Conservation (phyloP, 768 basidiomycete genomes). For the Zangia roseola region DNA sequence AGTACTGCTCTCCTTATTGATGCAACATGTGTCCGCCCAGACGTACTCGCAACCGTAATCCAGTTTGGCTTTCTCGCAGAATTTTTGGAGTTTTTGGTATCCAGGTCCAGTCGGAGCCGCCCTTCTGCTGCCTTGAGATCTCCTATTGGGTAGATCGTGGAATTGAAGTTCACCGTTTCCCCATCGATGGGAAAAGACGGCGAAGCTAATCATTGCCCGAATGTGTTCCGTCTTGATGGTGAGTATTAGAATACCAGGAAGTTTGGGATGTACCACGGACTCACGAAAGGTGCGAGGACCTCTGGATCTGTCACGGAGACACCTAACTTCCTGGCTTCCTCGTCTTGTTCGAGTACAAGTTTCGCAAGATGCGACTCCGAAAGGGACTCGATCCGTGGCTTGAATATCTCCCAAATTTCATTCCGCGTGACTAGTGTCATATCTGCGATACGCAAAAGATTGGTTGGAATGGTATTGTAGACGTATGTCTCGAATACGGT, state of each 20-base stretch:
- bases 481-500: conserved; percentile 25
- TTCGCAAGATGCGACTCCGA: conserved; percentile 24
- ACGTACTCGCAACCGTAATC: conserved; percentile 28
- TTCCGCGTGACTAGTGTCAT: conserved; percentile 21
- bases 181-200: conserved; percentile 29
- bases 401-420: conserved; percentile 21
- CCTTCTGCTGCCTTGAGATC: conserved; percentile 10
- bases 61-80: conserved; percentile 25
- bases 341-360: conserved; percentile 24
- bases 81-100: conserved; percentile 26
- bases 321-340: conserved; percentile 21
- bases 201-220: conserved; percentile 21
- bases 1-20: conserved; percentile 25
- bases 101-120: conserved; percentile 18
- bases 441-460: conserved; percentile 22
- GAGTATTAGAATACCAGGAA: conserved; percentile 2
- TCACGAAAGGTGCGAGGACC: conserved; percentile 20
- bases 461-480: conserved; percentile 24
- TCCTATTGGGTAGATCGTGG: conserved; percentile 21
- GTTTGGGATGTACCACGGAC: not conserved
- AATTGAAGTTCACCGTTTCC: conserved; percentile 21
- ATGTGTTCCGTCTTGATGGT: conserved; percentile 16
- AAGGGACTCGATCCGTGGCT: conserved; percentile 18
- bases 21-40: conserved; percentile 30
- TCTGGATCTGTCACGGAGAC: conserved; percentile 22